Base-by-base conservation (phyloP, 805 yeast species). In the Clavispora carvajalis region DNA sequence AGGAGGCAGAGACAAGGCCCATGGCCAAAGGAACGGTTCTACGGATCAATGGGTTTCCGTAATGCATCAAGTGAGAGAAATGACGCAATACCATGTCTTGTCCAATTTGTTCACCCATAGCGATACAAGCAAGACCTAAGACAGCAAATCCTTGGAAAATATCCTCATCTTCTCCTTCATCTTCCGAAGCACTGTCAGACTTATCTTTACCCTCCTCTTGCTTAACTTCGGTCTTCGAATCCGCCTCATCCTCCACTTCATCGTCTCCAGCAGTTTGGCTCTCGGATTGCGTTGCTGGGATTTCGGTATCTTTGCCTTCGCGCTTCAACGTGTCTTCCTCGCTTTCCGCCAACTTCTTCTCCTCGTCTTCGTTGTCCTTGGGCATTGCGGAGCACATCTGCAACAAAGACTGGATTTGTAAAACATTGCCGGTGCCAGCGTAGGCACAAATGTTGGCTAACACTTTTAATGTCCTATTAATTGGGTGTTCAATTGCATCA, bases 21-120 rank as follows among this genome's bases (percentile, higher is more conserved):
- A 93, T 85, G n/a, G 99, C 98, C 51, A 93, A 74, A 24, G 99
- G 99, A 34, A 93, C 98, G 15, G 96, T 90, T 54, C 95, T 79
- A 55, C 90, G 83, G 45, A 93, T 86, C 45, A 86, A 76, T 17
- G 93, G 80, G 54, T 87, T 90, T 44, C 99, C 99, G 60, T 93
- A 93, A 62, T 93, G 99, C 95, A 93, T 88, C 62, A 93, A 74
- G 64, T 93, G 99, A 35, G 95, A 90, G 62, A 91, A 91, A 64
- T 93, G 99, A 60, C 99, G 90, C 58, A 91, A 69, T 8, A 91
- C 83, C 99, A 93, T 93, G 53, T 91, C 96, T 63, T 86, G 95
- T 24, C 99, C 99, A 60, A 93, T 86, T 49, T 87, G 95, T 65
- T 93, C 99, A 48, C 99, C 99, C 85, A 93, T 82, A 11, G 96